Conservation (phyloP, 1,284 basidiomycete genomes). For the Austroboletus novae-zelandiae region DNA sequence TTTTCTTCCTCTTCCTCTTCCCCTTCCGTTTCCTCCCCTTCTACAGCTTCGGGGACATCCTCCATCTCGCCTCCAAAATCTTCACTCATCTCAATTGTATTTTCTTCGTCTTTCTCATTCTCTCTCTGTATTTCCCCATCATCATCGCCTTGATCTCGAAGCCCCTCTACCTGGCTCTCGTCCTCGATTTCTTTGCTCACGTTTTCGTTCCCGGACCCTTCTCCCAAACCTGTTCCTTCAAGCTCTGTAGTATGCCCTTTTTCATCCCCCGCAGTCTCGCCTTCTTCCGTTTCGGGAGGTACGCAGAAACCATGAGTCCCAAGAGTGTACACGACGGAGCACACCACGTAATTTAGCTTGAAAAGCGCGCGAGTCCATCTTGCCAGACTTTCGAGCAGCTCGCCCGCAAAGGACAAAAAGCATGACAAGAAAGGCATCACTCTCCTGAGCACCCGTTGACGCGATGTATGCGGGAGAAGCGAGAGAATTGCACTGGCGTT, state of each 20-base stretch:
- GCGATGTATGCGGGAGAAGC: constrained; percentile 28
- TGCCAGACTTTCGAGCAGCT: constrained; percentile 53
- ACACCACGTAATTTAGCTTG: constrained; percentile 83
- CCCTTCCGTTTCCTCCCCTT: constrained; percentile 46
- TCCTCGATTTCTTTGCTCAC: constrained; percentile 93
- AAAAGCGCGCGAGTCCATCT: constrained; percentile 78
- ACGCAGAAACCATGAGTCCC: constrained; percentile 91
- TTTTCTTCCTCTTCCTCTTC: constrained; percentile 44
- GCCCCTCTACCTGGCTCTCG: constrained; percentile 94
- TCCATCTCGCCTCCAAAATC: constrained; percentile 83
- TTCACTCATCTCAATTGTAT: constrained; percentile 74
- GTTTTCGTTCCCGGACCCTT: constrained; percentile 82
- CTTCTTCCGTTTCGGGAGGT: constrained; percentile 68
- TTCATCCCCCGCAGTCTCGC: constrained; percentile 51
- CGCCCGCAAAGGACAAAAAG: constrained; percentile 53
- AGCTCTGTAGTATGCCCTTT: constrained; percentile 35
- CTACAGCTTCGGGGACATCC: constrained; percentile 65
- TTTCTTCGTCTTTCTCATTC: constrained; percentile 59
- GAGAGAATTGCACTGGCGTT: constrained; percentile 26
- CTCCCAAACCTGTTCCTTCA: constrained; percentile 84
- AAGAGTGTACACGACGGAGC: constrained; percentile 71
- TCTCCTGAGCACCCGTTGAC: constrained; percentile 34
- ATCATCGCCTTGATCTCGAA: constrained; percentile 69
- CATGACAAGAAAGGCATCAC: constrained; percentile 65
- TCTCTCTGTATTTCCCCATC: constrained; percentile 46